Percentiles rank a stretch among this genome's conserved stretches.
Evolutionary conservation across 208 protist genomes (phyloP).

Genomic region (Zelonia costaricensis): DNA sequence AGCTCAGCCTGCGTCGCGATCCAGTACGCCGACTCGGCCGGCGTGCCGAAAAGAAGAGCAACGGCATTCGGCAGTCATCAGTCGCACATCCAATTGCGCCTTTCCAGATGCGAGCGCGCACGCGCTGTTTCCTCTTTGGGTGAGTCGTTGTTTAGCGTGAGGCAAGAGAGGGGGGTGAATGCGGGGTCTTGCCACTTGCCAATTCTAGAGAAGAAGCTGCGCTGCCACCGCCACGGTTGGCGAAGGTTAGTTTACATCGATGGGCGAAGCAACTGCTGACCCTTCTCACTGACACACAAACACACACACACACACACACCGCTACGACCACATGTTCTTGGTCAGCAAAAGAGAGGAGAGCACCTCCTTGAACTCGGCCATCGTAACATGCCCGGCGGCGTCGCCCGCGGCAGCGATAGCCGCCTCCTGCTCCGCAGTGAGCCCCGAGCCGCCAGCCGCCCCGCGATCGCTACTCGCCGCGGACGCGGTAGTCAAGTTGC

Average conservation of each 20-base stretch:
- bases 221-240: too few species aligned
- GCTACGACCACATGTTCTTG: constrained; percentile 61
- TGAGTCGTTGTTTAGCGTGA: too few species aligned
- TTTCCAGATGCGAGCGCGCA: too few species aligned
- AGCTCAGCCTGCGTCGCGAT: too few species aligned
- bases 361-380: constrained; percentile 88
- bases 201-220: not conserved
- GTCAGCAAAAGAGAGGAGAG: constrained; percentile 67
- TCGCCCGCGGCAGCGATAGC: constrained; percentile 71
- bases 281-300: not conserved
- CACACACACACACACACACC: not conserved
- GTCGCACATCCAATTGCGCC: too few species aligned
- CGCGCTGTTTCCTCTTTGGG: too few species aligned
- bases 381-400: constrained; percentile 65
- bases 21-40: too few species aligned
- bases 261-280: not conserved
- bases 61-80: too few species aligned
- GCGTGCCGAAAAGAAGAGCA: too few species aligned
- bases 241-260: constrained; percentile 3
- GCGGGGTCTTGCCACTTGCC: too few species aligned
- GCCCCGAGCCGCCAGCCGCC: constrained; percentile 8
- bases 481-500: constrained; percentile 72
- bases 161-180: too few species aligned
- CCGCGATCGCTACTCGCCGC: not conserved
- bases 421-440: constrained; percentile 53